These are phyloP conservation scores for Acorus calamus DNA, from an alignment of 106 monocot species.

Conservation along the genomic window DNA sequence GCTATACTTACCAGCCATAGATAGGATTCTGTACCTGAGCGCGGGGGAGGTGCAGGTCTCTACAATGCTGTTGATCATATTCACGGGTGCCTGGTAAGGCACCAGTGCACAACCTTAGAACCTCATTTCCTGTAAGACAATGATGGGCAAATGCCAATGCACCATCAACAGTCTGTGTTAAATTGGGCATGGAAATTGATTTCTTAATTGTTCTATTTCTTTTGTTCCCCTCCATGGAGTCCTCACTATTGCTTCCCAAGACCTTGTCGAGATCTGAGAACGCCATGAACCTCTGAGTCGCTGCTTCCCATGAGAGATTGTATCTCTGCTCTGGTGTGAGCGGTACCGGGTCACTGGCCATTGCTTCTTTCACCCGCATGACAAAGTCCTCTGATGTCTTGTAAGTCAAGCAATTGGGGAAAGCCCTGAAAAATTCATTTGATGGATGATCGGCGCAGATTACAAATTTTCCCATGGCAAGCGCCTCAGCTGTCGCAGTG, in stretches of 20 bases:
- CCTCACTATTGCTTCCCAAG: slow-evolving; percentile 16
- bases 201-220: slow-evolving; percentile 21
- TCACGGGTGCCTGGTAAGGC: slow-evolving; percentile 72
- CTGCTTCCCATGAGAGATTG: slow-evolving; percentile 93
- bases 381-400: slow-evolving; percentile 84
- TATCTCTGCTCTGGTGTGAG: slow-evolving; percentile 73
- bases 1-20: slow-evolving; percentile 50
- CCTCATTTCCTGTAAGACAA: slow-evolving; percentile 79
- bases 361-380: slow-evolving; percentile 61
- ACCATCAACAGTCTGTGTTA: slow-evolving; percentile 58
- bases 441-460: slow-evolving; percentile 98
- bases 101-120: slow-evolving; percentile 70
- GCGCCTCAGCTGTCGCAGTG: slow-evolving; percentile 97
- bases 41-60: slow-evolving; percentile 69
- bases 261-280: slow-evolving; percentile 82
- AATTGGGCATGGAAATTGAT: slow-evolving; percentile 46
- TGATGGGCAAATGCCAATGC: slow-evolving; percentile 85
- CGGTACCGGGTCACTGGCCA: slow-evolving; percentile 65
- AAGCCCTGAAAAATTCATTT: slow-evolving; percentile 86
- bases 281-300: slow-evolving; percentile 78
- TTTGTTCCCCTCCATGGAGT: background rate
- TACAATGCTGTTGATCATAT: slow-evolving; percentile 66
- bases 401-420: slow-evolving; percentile 93
- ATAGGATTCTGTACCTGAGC: slow-evolving; percentile 69
- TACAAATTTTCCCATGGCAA: slow-evolving; percentile 99